phyloP scores from a whole-genome alignment of 2,329 filamentous ascomycete species.

The Aspergillus pseudonomiae region DNA sequence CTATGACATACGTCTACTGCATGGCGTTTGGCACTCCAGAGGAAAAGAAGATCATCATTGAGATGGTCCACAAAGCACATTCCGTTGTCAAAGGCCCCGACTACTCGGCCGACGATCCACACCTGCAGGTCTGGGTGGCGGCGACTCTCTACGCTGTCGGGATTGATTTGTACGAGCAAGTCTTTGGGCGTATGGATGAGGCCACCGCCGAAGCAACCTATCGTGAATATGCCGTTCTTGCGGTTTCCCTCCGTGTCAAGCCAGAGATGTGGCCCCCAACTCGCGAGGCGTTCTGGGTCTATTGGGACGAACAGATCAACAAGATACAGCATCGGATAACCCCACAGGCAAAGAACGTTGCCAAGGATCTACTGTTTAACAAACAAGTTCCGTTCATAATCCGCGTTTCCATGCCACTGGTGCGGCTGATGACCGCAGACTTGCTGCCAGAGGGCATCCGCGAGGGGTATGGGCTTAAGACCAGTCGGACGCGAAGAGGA shows the following conservation, averaged over 20 bases:
- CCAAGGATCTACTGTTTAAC: slow-evolving; percentile 22
- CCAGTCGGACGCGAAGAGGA: slow-evolving; percentile 23
- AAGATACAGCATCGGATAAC: neutral
- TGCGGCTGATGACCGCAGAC: slow-evolving; percentile 33
- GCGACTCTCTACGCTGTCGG: slow-evolving; percentile 8
- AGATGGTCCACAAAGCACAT: slow-evolving; percentile 9
- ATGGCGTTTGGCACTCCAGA: slow-evolving; percentile 10
- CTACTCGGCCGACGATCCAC: slow-evolving; percentile 10
- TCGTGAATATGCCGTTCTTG: slow-evolving; percentile 9
- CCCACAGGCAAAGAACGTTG: neutral
- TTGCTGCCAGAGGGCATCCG: slow-evolving; percentile 33
- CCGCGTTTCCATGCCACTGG: slow-evolving; percentile 27
- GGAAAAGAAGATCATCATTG: slow-evolving; percentile 3
- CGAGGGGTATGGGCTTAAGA: slow-evolving; percentile 31
- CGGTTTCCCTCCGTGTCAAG: slow-evolving; percentile 7
- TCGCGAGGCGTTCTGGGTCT: slow-evolving; percentile 9
- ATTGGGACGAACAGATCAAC: neutral
- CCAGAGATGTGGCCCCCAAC: slow-evolving; percentile 12
- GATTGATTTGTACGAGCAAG: slow-evolving; percentile 6
- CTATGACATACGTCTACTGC: slow-evolving; percentile 9
- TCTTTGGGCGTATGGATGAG: neutral
- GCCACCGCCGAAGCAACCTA: slow-evolving; percentile 10
- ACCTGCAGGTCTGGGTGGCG: slow-evolving; percentile 14
- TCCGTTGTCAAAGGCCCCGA: slow-evolving; percentile 2
- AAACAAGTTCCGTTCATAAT: slow-evolving; percentile 31